A percentile compares a stretch with the other conserved stretches of the same genome.
Conservation (phyloP, 257 asterid genomes). For the Salvia miltiorrhiza region DNA sequence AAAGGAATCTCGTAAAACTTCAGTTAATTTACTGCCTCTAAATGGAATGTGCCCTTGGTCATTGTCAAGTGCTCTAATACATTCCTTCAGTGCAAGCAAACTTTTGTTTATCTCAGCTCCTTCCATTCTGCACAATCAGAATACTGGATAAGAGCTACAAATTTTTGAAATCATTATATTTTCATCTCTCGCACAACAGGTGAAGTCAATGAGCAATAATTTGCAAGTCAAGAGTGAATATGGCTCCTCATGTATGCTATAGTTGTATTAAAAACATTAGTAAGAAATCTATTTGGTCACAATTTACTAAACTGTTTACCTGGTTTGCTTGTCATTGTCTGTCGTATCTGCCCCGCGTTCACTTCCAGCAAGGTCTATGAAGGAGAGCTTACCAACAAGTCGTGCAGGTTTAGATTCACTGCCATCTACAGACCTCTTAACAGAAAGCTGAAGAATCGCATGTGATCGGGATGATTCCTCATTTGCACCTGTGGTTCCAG, state of each 20-base stretch:
- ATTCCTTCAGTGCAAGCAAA: constrained; percentile 95
- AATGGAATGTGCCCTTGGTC: constrained; percentile 98
- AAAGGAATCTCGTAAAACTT: constrained; percentile 89
- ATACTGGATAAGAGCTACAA: constrained; percentile 1
- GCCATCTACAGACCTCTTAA: constrained; percentile 84
- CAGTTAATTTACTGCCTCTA: constrained; percentile 96
- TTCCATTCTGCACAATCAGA: constrained; percentile 73
- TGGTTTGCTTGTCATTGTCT: constrained; percentile 95
- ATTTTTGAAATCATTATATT: background rate
- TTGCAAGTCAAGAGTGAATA: background rate
- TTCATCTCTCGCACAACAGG: background rate
- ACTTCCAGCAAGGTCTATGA: constrained; percentile 99
- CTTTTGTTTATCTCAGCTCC: constrained; percentile 99
- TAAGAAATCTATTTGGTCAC: background rate
- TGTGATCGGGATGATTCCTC: constrained; percentile 99
- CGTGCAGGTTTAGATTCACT: constrained; percentile 89
- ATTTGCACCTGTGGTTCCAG: constrained; percentile 98
- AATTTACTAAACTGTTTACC: constrained; percentile 36
- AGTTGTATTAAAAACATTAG: background rate
- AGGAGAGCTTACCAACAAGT: constrained; percentile 92
- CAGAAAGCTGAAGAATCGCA: constrained; percentile 93
- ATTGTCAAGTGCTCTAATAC: constrained; percentile 97
- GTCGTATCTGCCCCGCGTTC: constrained; percentile 99
- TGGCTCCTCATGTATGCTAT: constrained; percentile 6
- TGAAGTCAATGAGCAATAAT: constrained; percentile 4